Conservation (phyloP, 441 rosid genomes). For the Lepidium campestre region DNA sequence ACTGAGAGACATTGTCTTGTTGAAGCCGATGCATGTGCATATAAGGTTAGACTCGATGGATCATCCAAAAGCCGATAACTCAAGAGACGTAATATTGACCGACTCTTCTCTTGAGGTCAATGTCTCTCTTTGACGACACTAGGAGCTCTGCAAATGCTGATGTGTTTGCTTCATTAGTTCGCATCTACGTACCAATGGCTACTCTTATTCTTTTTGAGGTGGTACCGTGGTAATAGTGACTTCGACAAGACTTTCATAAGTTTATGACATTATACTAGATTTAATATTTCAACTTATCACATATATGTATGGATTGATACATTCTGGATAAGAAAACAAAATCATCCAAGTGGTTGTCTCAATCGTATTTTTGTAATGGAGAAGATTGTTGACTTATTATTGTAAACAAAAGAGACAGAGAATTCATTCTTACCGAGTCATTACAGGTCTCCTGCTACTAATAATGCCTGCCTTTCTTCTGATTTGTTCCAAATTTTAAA, state of each 20-base stretch:
- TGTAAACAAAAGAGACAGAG: background rate
- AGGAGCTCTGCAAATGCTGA: background rate
- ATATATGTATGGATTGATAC: background rate
- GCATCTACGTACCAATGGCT: background rate
- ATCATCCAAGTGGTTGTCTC: slow-evolving; percentile 3
- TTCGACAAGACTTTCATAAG: background rate
- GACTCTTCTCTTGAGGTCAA: slow-evolving; percentile 47
- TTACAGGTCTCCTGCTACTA: background rate
- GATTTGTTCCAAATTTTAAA: background rate
- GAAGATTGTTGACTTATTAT: slow-evolving; percentile 13
- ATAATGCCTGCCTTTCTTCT: background rate
- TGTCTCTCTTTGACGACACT: slow-evolving; percentile 37
- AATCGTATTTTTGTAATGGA: background rate
- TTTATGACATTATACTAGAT: background rate
- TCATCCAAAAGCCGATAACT: slow-evolving; percentile 78
- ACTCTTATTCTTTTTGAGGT: background rate
- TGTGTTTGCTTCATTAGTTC: background rate
- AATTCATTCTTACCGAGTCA: background rate
- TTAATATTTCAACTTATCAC: background rate
- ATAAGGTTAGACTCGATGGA: slow-evolving; percentile 44
- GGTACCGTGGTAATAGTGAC: background rate
- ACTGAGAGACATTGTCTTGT: slow-evolving; percentile 56
- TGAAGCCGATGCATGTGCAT: slow-evolving; percentile 66
- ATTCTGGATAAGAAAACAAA: background rate
- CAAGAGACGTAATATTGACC: slow-evolving; percentile 54